Evolutionary conservation across 176 grass and related monocot genomes (phyloP), one percentile per base, ranked within the genome.

Genomic region (Elaeis guineensis): DNA sequence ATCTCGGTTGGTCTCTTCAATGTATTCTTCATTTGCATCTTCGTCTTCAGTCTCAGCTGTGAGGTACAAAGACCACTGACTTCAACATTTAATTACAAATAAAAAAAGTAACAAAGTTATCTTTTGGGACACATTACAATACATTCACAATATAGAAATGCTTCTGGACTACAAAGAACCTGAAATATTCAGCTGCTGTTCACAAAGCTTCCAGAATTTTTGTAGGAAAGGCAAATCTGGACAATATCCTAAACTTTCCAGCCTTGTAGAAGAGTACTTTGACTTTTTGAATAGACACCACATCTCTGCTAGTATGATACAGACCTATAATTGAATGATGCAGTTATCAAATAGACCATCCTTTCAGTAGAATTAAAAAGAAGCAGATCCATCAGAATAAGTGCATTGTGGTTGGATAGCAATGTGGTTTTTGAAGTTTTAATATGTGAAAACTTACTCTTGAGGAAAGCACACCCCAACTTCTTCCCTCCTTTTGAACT

Each of bases 21-120:
- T 85, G 72, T 97, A 91, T 75, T 97, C 93, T 76, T 85, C 78
- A 26, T 89, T 91, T 78, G 93, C 84, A 69, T 91, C 81, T 78
- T 97, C 93, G 78, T 91, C 93, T 82, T 97, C 93, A 49, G 87
- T 97, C 79, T 97, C 93, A 83, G 91, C 93, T 97, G 83, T 66
- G 63, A 58, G 68, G 66, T 5, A 49, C 28, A 75, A 67, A 25
- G 50, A 32, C 9, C 12, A 44, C 8, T 44, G 35, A 44, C 9
- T 44, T 12, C 11, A 44, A 14, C 6, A 0, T 44, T 44, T 44
- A 12, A 48, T 57, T 62, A 18, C n/a, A 55, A 11, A 75, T 53
- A 7, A 23, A 55, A 55, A 29, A 52, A 25, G 29, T 17, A 25
- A 73, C 35, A 18, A n/a, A 44, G 19, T 44, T 12, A 9, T 12